Base-by-base conservation (phyloP, 352 stramenopile genomes). In the Globisporangium perplexum region DNA sequence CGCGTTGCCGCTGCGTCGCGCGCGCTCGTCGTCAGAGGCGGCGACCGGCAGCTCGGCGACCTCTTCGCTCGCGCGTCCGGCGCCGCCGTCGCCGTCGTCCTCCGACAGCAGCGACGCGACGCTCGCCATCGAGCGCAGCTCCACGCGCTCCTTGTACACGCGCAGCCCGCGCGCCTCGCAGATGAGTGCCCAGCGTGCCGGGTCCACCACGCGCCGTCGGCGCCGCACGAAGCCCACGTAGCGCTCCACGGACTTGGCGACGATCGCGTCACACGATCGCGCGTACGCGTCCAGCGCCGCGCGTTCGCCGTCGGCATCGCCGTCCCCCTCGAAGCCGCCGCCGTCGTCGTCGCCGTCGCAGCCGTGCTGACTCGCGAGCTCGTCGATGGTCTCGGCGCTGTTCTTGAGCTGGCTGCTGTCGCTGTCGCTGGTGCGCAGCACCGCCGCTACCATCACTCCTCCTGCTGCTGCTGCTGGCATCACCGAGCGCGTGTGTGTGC, bases 121-220 rank as follows among this genome's bases (percentile, higher is more conserved):
- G 39, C 24, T 65, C 20, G 53, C 44, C 15, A 50, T 47, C 26
- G 26, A 33, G n/a, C 59, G 65, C 22, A 36, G 20, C 47, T 78
- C 69, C 18, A 75, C 58, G 20, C 63, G 71, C 59, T 88, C 74
- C 44, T 72, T 71, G 69, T 81, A 88, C 17, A 88, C 52, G 33
- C 71, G 65, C 15, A 88, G 52, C 12, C 74, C 74, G 15, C 72
- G 62, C 48, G 72, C 69, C 5, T 57, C 56, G 47, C 60, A 68
- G 59, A 88, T 58, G 38, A 71, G 72, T 18, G 57, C 50, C 66
- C 72, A 82, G 48, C 70, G 66, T 36, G 48, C 44, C 7, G 55
- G 31, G 52, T 82, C 69, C 41, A 82, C 63, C n/a, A 62, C 61
- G 43, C 66, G 66, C 18, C 60, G 61, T 23, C 64, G 63, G 35